Base-by-base conservation (phyloP, 495 filamentous ascomycete genomes). In the Astrothelium macrocarpum region DNA sequence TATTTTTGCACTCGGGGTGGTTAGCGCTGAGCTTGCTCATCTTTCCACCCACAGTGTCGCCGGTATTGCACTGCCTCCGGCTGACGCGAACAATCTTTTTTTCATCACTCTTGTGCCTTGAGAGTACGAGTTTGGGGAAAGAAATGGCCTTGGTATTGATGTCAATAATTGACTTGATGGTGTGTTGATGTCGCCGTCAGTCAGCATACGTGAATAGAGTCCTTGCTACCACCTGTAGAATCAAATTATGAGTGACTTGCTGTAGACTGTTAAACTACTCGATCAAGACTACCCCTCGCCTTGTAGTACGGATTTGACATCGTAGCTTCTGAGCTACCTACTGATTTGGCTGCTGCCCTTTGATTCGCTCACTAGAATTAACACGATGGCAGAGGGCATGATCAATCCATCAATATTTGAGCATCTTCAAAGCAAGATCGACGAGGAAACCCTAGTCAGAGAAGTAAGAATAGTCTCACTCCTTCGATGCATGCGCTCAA, bases 351-450 rank as follows among this genome's bases (percentile, higher is more conserved):
- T 56, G 4, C 1, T 11, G 29, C 25, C 49, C 29, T 9, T 11
- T 29, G 9, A 60, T 31, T 43, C 4, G 11, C 7, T 12, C n/a
- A n/a, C n/a, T n/a, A n/a, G n/a, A n/a, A n/a, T n/a, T n/a, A n/a
- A 18, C 39, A 53, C 36, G 14, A 62, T 62, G 60, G 60, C 60
- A 16, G 60, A 62, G 4, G 68, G 68, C 1, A 80, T 83, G 80
- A 87, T 96, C 58, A 86, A 95, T 75, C 86, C 88, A 53, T 81
- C 78, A 32, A 91, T 97, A 69, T 97, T 97, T 74, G 86, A 91
- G 66, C 80, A 87, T 70, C 86, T 98, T 62, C 93, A 96, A 74
- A 77, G 83, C 53, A 91, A 91, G 71, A 89, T 96, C 68, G 95
- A 98, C 70, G 87, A 93, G 71, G 94, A 98, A 75, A 78, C 81